phyloP scores from a whole-genome alignment of 2,329 filamentous ascomycete genomes.

The Fusarium torreyae region DNA sequence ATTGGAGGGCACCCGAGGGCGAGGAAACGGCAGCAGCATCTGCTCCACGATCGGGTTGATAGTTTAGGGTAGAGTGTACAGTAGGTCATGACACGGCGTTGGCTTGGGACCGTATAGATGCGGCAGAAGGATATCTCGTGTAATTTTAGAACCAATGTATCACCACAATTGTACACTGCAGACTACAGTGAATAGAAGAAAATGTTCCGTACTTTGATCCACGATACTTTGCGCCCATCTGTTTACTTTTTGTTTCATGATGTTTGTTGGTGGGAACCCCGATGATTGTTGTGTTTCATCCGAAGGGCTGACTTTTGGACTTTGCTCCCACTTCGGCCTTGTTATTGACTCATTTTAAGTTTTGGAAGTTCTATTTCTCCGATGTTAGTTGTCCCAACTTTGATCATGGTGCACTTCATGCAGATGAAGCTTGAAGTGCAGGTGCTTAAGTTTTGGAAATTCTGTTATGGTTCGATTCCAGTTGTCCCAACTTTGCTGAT shows the following conservation, averaged over 20 bases:
- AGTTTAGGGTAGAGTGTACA: constrained; percentile 20
- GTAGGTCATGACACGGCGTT: constrained; percentile 31
- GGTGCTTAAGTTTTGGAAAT: no score
- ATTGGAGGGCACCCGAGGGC: constrained; percentile 9
- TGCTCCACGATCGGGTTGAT: constrained; percentile 19
- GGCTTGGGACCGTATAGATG: constrained; percentile 24
- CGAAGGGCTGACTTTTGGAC: no score
- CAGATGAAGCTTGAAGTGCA: no score
- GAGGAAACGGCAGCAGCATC: constrained; percentile 3
- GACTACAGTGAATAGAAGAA: background rate
- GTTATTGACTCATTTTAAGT: no score
- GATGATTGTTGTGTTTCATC: background rate
- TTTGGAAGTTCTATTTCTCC: no score
- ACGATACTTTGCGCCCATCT: constrained; percentile 6
- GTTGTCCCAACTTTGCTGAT: no score
- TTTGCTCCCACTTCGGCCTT: no score
- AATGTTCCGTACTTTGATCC: background rate
- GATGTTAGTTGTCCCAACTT: no score
- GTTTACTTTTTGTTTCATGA: constrained; percentile 13
- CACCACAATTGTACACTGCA: constrained; percentile 34
- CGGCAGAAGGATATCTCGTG: constrained; percentile 16
- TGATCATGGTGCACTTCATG: no score
- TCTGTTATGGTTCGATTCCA: no score
- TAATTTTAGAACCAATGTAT: constrained; percentile 38
- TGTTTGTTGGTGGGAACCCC: background rate